These are phyloP conservation scores for Cymbopogon citratus DNA, from an alignment of 176 grass and related monocot species.

Conservation along the genomic window DNA sequence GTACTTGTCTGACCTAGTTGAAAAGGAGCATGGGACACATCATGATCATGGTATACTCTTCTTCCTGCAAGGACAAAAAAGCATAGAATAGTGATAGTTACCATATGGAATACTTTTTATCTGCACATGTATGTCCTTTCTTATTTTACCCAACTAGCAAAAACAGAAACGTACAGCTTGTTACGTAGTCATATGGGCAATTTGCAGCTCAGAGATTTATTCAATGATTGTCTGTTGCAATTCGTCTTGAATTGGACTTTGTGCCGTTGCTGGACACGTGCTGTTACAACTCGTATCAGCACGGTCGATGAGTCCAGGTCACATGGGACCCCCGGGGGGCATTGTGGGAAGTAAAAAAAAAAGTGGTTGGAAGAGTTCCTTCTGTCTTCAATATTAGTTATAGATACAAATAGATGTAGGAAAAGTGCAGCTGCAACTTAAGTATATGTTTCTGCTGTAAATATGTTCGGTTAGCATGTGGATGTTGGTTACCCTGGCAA, in stretches of 20 bases:
- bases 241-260: not conserved
- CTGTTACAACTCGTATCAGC: not conserved
- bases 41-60: slow-evolving; percentile 72
- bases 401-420: too few relatives aligned
- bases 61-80: not conserved
- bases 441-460: too few relatives aligned
- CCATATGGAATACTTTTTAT: not conserved
- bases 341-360: not conserved
- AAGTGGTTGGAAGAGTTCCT: not conserved
- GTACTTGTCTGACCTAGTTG: slow-evolving; percentile 93
- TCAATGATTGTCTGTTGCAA: not conserved
- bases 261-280: not conserved
- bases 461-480: not conserved
- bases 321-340: not conserved
- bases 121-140: not conserved
- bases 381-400: not conserved
- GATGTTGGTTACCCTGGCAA: not conserved
- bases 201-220: not conserved
- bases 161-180: too few relatives aligned
- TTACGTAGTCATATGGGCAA: too few relatives aligned
- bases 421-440: too few relatives aligned
- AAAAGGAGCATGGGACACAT: slow-evolving; percentile 72
- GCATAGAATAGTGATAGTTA: not conserved
- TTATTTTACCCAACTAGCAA: slow-evolving; percentile 6
- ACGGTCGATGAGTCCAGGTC: not conserved